Percentiles rank a stretch among this genome's conserved stretches.
These are phyloP conservation scores for Coelastrella sp. DNA, from an alignment of 139 green algal species.

Conservation along the genomic window DNA sequence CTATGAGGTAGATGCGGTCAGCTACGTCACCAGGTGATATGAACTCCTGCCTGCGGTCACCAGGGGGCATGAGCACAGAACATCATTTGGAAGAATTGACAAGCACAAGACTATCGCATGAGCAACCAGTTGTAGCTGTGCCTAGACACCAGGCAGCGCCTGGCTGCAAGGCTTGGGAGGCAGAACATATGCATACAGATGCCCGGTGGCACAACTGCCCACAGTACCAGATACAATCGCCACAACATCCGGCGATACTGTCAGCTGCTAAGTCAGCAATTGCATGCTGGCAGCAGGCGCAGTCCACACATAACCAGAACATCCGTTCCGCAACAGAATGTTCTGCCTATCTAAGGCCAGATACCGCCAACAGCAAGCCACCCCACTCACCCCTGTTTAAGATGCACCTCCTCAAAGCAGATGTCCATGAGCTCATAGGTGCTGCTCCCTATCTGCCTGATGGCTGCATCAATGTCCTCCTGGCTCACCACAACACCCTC, in stretches of 20 bases:
- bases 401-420: constrained; percentile 18
- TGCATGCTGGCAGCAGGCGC: too few relatives aligned
- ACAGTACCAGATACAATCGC: too few relatives aligned
- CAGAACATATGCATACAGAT: too few relatives aligned
- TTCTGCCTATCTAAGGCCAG: not conserved
- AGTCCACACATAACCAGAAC: too few relatives aligned
- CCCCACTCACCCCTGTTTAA: constrained; percentile 35
- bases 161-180: too few relatives aligned
- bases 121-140: not conserved
- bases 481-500: constrained; percentile 1
- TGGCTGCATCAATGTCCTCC: constrained; percentile 44
- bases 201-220: too few relatives aligned
- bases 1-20: constrained; percentile 45
- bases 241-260: too few relatives aligned
- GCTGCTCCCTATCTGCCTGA: constrained; percentile 31
- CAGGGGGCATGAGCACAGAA: not conserved
- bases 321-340: too few relatives aligned
- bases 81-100: not conserved
- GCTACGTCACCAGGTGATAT: constrained; percentile 35
- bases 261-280: too few relatives aligned
- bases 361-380: not conserved
- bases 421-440: constrained; percentile 38
- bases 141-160: too few relatives aligned
- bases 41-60: constrained; percentile 33
- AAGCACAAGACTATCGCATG: not conserved